Evolutionary conservation across 768 basidiomycete genomes (phyloP).

Genomic region (Phanerodontia chrysosporium): DNA sequence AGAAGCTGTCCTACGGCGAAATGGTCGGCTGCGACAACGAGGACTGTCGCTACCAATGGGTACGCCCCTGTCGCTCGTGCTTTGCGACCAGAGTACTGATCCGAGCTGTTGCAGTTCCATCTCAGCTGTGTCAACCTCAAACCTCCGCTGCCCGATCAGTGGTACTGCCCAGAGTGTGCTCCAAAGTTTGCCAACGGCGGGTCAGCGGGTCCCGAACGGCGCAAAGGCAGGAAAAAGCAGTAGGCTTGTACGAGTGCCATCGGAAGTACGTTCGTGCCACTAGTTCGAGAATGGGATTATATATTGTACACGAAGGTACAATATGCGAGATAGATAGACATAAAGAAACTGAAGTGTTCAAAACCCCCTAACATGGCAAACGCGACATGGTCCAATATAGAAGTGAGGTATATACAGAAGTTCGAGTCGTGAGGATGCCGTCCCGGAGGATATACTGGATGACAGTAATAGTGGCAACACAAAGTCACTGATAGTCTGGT

Average conservation of each 20-base stretch:
- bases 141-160: slow-evolving; percentile 50
- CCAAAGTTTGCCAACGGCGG: slow-evolving; percentile 12
- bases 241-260: neutral
- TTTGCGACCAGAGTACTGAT: neutral
- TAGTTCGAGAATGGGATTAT: neutral
- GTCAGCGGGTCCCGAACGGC: slow-evolving; percentile 17
- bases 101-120: slow-evolving; percentile 44
- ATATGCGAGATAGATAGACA: neutral
- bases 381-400: neutral
- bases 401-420: neutral
- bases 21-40: slow-evolving; percentile 66
- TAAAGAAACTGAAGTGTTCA: neutral
- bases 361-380: neutral
- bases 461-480: neutral
- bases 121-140: slow-evolving; percentile 56
- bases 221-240: slow-evolving; percentile 42
- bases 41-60: slow-evolving; percentile 58
- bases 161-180: slow-evolving; percentile 57
- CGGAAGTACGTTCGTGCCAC: neutral
- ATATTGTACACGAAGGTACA: neutral
- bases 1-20: slow-evolving; percentile 59
- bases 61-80: slow-evolving; percentile 30
- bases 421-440: neutral
- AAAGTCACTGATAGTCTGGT: neutral
- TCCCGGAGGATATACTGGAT: too few relatives aligned